Percentiles rank a stretch among this genome's conserved stretches.
These are phyloP conservation scores for Diaporthe velutina DNA, from an alignment of 2,329 filamentous ascomycete species.

Conservation along the genomic window DNA sequence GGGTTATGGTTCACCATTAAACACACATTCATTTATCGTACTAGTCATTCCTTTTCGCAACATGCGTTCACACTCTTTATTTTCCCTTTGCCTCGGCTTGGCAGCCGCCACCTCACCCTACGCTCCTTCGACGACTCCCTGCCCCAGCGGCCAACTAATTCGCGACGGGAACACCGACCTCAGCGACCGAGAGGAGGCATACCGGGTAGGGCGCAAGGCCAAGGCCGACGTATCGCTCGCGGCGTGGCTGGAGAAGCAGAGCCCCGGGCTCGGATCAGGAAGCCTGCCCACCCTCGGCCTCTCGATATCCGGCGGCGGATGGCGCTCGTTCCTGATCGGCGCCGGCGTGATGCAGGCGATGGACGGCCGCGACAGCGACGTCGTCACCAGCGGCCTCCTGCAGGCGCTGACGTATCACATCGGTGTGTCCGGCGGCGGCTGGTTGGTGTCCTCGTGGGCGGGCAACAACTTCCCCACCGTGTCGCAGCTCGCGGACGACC, in stretches of 20 bases:
- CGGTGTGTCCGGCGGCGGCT: slow-evolving; percentile 28
- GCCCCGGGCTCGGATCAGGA: background rate
- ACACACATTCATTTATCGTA: background rate
- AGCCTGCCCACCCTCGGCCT: slow-evolving; percentile 21
- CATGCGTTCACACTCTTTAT: slow-evolving; percentile 8
- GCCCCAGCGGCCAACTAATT: slow-evolving; percentile 8
- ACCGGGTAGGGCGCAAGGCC: slow-evolving; percentile 3
- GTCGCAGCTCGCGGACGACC: background rate
- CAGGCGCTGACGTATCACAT: slow-evolving; percentile 29
- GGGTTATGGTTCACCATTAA: background rate
- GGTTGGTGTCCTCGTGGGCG: slow-evolving; percentile 17
- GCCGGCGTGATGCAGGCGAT: slow-evolving; percentile 28
- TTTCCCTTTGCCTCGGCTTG: background rate
- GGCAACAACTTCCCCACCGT: slow-evolving; percentile 31
- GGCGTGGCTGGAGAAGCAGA: slow-evolving; percentile 17
- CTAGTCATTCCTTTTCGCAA: slow-evolving; percentile 1
- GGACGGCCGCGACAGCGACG: slow-evolving; percentile 12
- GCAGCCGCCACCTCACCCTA: slow-evolving; percentile 24
- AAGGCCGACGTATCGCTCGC: slow-evolving; percentile 15
- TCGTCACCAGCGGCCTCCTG: slow-evolving; percentile 11
- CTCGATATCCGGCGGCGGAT: slow-evolving; percentile 26
- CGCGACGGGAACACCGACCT: slow-evolving; percentile 19
- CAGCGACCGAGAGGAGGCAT: slow-evolving; percentile 16
- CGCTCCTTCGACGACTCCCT: slow-evolving; percentile 4
- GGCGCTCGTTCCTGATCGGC: slow-evolving; percentile 23